These are phyloP conservation scores for Plantago elongata DNA, from an alignment of 257 asterid genomes.

Conservation along the genomic window DNA sequence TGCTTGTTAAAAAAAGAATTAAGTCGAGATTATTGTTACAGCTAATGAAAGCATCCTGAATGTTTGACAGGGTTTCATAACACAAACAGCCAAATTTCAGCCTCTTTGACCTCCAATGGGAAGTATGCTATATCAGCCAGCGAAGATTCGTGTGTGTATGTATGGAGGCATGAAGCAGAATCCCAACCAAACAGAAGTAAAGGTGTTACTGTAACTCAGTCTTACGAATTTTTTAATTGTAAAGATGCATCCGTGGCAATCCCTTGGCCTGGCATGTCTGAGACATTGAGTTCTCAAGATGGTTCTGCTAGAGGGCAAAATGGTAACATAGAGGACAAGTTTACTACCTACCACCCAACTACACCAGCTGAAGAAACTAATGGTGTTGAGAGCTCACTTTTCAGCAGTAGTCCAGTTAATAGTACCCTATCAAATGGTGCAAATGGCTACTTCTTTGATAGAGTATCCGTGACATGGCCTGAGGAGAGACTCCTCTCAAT, in stretches of 20 bases:
- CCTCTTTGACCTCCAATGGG: constrained; percentile 79
- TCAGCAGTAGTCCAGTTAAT: constrained; percentile 51
- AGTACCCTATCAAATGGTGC: constrained; percentile 49
- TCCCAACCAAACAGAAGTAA: constrained; percentile 74
- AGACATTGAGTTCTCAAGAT: constrained; percentile 41
- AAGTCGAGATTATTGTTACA: neutral
- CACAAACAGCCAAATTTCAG: constrained; percentile 87
- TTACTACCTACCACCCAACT: constrained; percentile 50
- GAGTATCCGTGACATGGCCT: constrained; percentile 83
- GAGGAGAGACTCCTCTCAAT: constrained; percentile 75
- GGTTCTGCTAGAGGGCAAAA: constrained; percentile 31
- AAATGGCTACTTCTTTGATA: constrained; percentile 68
- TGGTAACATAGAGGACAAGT: constrained; percentile 39
- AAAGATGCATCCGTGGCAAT: constrained; percentile 89
- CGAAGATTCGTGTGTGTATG: constrained; percentile 85
- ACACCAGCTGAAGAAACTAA: constrained; percentile 55
- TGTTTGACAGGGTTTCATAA: constrained; percentile 72
- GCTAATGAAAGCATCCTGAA: constrained; percentile 16
- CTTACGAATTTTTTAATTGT: constrained; percentile 83
- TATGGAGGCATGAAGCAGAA: constrained; percentile 89
- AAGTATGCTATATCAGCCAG: constrained; percentile 85
- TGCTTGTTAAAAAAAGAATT: no score
- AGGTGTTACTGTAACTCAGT: constrained; percentile 65
- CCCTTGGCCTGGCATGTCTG: constrained; percentile 86
- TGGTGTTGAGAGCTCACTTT: constrained; percentile 43